Conservation (phyloP, 257 asterid species). For the Solanum verrucosum region DNA sequence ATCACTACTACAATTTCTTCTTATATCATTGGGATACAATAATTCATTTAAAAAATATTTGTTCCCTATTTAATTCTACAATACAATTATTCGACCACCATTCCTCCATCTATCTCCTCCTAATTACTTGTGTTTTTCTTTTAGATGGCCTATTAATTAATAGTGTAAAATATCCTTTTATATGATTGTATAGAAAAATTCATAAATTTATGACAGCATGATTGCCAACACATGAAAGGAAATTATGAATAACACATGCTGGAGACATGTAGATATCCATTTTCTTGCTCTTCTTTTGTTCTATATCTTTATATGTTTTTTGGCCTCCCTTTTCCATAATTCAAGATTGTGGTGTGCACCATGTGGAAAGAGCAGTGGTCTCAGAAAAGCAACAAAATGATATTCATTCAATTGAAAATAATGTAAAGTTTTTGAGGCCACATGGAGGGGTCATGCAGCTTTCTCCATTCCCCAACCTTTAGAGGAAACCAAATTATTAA, state of each 20-base stretch:
- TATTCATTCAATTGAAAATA: not conserved
- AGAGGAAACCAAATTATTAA: constrained; percentile 1
- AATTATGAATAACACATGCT: not conserved
- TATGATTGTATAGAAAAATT: not conserved
- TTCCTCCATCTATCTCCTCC: not conserved
- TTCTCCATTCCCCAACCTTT: not conserved
- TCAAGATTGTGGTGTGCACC: not conserved
- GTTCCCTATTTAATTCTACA: not conserved
- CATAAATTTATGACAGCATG: not conserved
- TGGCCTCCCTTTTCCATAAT: not conserved
- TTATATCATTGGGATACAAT: not conserved
- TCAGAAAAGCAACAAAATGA: not conserved
- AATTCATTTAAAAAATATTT: not conserved
- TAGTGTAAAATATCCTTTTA: not conserved
- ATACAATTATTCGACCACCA: not conserved
- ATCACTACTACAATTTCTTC: not conserved
- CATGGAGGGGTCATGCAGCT: not conserved
- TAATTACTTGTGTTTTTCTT: not conserved
- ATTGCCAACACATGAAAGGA: not conserved
- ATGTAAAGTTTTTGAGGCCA: not conserved
- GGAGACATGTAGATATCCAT: not conserved
- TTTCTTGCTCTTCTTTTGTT: not conserved
- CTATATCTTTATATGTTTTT: not conserved
- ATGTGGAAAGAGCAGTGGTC: not conserved
- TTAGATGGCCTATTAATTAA: not conserved